Percentiles rank a stretch among this genome's conserved stretches.
Conservation (phyloP, 805 yeast genomes). For the Yamadazyma phyllophila region DNA sequence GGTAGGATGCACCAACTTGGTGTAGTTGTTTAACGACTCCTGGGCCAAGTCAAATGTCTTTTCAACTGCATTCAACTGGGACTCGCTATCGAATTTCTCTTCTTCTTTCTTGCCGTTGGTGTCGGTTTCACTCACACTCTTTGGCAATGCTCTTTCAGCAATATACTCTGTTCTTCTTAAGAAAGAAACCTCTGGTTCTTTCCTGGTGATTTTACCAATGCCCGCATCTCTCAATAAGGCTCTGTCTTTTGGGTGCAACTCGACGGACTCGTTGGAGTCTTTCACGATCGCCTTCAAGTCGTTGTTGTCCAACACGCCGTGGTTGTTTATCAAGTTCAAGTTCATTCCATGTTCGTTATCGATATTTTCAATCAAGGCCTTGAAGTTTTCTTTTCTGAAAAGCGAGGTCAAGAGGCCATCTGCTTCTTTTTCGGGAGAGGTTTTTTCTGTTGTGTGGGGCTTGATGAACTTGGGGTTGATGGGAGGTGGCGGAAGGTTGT, state of each 20-base stretch:
- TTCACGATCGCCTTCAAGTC: constrained; percentile 39
- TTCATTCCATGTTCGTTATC: constrained; percentile 73
- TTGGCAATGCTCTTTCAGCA: constrained; percentile 51
- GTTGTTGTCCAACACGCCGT: constrained; percentile 64
- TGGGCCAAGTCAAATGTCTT: constrained; percentile 67
- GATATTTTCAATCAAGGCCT: constrained; percentile 53
- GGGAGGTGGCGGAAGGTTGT: constrained; percentile 90
- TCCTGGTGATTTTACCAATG: constrained; percentile 41
- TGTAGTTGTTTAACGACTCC: constrained; percentile 40
- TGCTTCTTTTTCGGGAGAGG: constrained; percentile 36
- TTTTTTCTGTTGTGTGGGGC: constrained; percentile 40
- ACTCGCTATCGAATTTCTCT: constrained; percentile 52
- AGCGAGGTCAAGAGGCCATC: constrained; percentile 62
- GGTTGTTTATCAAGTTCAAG: constrained; percentile 64
- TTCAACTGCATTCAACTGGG: constrained; percentile 71
- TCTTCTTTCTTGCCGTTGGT: constrained; percentile 21
- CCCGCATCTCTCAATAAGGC: constrained; percentile 78
- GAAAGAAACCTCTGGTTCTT: constrained; percentile 64
- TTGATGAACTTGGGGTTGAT: constrained; percentile 82
- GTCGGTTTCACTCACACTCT: constrained; percentile 1
- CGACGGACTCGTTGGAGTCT: constrained; percentile 23
- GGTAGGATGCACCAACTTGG: constrained; percentile 69
- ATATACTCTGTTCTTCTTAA: constrained; percentile 93
- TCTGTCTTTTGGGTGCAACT: constrained; percentile 75
- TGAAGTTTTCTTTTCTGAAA: constrained; percentile 72